Percentiles rank a stretch among this genome's conserved stretches.
Conservation (phyloP, 495 filamentous ascomycete species). For the Penicillium mononematosum region DNA sequence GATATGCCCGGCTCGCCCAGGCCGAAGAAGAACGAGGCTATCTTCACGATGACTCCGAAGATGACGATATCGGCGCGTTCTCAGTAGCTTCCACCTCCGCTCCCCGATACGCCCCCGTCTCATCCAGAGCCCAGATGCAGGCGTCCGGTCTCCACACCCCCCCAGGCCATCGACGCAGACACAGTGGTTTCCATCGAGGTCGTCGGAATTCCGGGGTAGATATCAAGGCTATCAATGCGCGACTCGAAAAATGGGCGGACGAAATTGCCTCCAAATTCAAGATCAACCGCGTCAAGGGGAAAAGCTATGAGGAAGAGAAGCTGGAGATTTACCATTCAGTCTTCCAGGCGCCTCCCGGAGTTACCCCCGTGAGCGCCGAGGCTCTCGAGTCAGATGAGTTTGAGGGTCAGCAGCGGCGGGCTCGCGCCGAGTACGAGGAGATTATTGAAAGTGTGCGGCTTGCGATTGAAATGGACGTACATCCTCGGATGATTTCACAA, state of each 20-base stretch:
- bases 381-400: slow-evolving; percentile 61
- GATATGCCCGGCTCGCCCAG: slow-evolving; percentile 89
- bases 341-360: slow-evolving; percentile 85
- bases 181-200: slow-evolving; percentile 49
- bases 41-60: slow-evolving; percentile 69
- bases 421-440: slow-evolving; percentile 78
- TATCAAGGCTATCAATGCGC: slow-evolving; percentile 97
- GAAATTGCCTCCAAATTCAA: slow-evolving; percentile 98
- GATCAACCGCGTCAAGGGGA: slow-evolving; percentile 73
- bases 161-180: slow-evolving; percentile 45
- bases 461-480: slow-evolving; percentile 88
- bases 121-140: slow-evolving; percentile 50
- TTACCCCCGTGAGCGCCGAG: slow-evolving; percentile 75
- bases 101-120: slow-evolving; percentile 69
- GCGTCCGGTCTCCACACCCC: slow-evolving; percentile 41
- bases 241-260: slow-evolving; percentile 94
- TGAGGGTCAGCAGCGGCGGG: slow-evolving; percentile 57
- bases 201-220: slow-evolving; percentile 89
- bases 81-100: slow-evolving; percentile 59
- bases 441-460: slow-evolving; percentile 84
- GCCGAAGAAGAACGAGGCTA: slow-evolving; percentile 68
- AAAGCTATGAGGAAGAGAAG: slow-evolving; percentile 73
- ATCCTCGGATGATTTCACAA: slow-evolving; percentile 94
- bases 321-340: slow-evolving; percentile 97
- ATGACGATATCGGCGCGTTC: slow-evolving; percentile 55